Conservation (phyloP, 2,329 filamentous ascomycete genomes). For the Kalaharituber pfeilii region DNA sequence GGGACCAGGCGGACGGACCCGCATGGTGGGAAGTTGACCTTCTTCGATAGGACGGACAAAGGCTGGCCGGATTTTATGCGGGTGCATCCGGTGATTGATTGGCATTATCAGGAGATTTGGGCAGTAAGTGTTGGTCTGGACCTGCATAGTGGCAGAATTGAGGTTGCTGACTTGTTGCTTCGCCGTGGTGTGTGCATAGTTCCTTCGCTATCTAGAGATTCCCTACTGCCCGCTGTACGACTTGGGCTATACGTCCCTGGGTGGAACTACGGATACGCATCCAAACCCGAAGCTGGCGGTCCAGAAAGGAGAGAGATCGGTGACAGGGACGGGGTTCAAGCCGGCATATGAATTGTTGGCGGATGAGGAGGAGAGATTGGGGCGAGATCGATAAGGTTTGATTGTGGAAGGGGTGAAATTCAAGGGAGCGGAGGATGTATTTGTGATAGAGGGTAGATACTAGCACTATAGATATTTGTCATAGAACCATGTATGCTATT, state of each 20-base stretch:
- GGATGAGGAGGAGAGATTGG: conserved; percentile 63
- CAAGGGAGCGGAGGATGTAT: too few relatives aligned
- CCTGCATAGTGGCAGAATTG: background rate
- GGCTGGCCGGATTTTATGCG: conserved; percentile 90
- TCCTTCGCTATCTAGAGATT: conserved; percentile 60
- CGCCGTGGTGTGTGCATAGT: conserved; percentile 33
- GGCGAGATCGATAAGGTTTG: conserved; percentile 39
- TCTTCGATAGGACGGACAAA: conserved; percentile 73
- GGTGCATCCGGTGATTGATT: conserved; percentile 89
- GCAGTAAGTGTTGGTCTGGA: conserved; percentile 49
- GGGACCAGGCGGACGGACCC: conserved; percentile 84
- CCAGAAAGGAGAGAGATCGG: conserved; percentile 24
- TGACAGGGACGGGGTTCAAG: conserved; percentile 34
- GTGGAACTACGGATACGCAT: conserved; percentile 71
- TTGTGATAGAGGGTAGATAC: too few relatives aligned
- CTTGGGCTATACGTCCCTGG: conserved; percentile 76
- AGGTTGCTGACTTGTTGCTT: conserved; percentile 7
- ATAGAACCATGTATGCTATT: too few relatives aligned
- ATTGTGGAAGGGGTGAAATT: too few relatives aligned
- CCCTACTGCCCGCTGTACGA: conserved; percentile 82
- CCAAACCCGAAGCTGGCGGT: conserved; percentile 60
- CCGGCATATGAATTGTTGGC: conserved; percentile 60
- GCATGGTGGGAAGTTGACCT: conserved; percentile 58
- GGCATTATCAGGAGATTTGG: conserved; percentile 95
- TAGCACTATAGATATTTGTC: too few relatives aligned